Base-by-base conservation (phyloP, 345 rosid species). In the Brassica nigra region DNA sequence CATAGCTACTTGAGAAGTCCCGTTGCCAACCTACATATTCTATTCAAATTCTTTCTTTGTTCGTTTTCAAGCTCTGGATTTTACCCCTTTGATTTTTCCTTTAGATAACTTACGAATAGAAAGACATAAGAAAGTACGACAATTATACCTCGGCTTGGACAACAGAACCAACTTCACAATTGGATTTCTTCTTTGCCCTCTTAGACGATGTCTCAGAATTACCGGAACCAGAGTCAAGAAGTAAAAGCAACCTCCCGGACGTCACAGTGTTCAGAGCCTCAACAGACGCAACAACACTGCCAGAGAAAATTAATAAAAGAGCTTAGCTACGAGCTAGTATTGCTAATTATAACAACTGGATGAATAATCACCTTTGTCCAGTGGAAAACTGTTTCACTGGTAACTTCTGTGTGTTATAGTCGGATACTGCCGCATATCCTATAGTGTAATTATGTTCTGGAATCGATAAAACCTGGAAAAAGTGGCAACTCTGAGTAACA, bases 361-460 rank as follows among this genome's bases (percentile, higher is more conserved):
- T 36, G 44, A 76, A 58, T 57, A 31, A 18, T 64, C 81, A 93
- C 99, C 97, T 91, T 80, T 95, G 91, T 80, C 98, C 98, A 82
- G 82, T 83, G 20, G 84, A 54, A 89, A 84, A 90, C 68, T 88
- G 92, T 83, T 81, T 91, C 72, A 12, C 88, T 33, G 89, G 87
- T 36, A 87, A 66, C 81, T 88, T 90, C 81, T 93, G 99, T 11
- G 91, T 90, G 86, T 95, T 95, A 80, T 91, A 95, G 84, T 95
- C 99, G 42, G 86, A 85, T 66, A 86, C 47, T 62, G 97, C 86
- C 28, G 97, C 99, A 87, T 86, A 93, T 65, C 99, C 99, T 72
- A 95, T 85, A 14, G 88, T 83, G 83, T 83, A 77, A 76, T 87
- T 78, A 84, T 84, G 86, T 79, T 90, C 97, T 2, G 97, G 98